Evolutionary conservation across 768 basidiomycete species (phyloP).

Genomic region (Collybiopsis luxurians): DNA sequence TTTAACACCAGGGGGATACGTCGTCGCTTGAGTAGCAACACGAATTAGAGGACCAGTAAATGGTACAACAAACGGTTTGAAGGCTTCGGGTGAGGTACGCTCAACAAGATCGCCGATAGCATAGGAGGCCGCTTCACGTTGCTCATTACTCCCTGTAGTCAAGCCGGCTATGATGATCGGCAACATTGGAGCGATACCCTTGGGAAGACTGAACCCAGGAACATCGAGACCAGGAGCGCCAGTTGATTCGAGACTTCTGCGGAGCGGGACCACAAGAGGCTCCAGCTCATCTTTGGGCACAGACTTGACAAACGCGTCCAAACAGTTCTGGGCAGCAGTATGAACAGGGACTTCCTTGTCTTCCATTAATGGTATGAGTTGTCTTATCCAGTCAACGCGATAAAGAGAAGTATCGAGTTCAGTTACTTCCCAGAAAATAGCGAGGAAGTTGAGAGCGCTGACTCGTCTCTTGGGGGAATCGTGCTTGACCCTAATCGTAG

Average conservation of each 20-base stretch:
- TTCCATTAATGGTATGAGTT: slow-evolving; percentile 79
- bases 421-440: slow-evolving; percentile 80
- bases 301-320: slow-evolving; percentile 87
- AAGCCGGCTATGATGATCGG: slow-evolving; percentile 91
- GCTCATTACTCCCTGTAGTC: slow-evolving; percentile 92
- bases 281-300: slow-evolving; percentile 93
- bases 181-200: slow-evolving; percentile 80
- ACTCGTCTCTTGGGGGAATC: slow-evolving; percentile 69
- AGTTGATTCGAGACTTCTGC: slow-evolving; percentile 82
- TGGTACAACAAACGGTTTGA: slow-evolving; percentile 94
- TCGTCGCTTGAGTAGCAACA: slow-evolving; percentile 86
- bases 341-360: slow-evolving; percentile 75
- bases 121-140: slow-evolving; percentile 92
- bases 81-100: slow-evolving; percentile 69
- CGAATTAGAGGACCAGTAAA: slow-evolving; percentile 96
- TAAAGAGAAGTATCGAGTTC: slow-evolving; percentile 82
- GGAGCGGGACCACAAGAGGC: slow-evolving; percentile 83
- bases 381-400: slow-evolving; percentile 92
- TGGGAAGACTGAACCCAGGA: slow-evolving; percentile 82
- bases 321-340: slow-evolving; percentile 75
- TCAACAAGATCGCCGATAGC: slow-evolving; percentile 96
- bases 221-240: slow-evolving; percentile 75
- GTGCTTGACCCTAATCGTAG: slow-evolving; percentile 69
- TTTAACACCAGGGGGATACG: slow-evolving; percentile 92
- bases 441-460: slow-evolving; percentile 76